Base-by-base conservation (phyloP, 2,329 filamentous ascomycete genomes). In the Venturia oleaginea region DNA sequence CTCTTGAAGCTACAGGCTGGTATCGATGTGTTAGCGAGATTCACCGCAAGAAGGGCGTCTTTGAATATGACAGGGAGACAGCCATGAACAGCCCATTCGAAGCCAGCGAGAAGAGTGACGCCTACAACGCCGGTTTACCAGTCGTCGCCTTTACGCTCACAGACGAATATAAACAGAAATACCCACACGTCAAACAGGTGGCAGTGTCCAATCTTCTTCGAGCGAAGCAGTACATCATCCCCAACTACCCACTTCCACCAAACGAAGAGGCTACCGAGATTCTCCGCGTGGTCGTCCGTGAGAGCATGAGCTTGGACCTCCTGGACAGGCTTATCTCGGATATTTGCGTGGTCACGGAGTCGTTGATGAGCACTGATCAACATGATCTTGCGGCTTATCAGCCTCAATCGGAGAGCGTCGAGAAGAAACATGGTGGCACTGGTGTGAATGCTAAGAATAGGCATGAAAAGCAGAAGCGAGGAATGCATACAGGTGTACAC, bases 211-310 rank as follows among this genome's bases (percentile, higher is more conserved):
- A 86, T 22, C 74, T 89, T 48, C 74, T 89, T 64, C 80, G 86
- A 17, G 83, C 84, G 4, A 86, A 86, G 70, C 85, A 88, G 73
- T 89, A 88, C 77, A 89, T 89, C 66, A 85, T 89, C 65, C 86
- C 86, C 27, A 78, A 89, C 76, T 89, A 89, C 71, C 82, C 84
- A 1, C 77, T 89, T 5, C 86, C 86, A 10, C 86, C 86, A 0
- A 78, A 77, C 54, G 84, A 85, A 70, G 81, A 86, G 19, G 77
- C 81, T 63, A 86, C 77, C 0, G 86, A 89, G 73, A 89, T 89
- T 66, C 73, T 89, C 63, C 78, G 87, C n/a, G 80, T 89, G 0
- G 86, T 89, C 3, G 79, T 89, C 7, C 79, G 86, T 57, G 86
- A 89, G 74, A 84, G 78, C 69, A 84, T 89, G 83, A 84, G 80